A percentile compares a stretch with the other conserved stretches of the same genome.
Conservation (phyloP, 768 basidiomycete species). For the Pholiota microspora region DNA sequence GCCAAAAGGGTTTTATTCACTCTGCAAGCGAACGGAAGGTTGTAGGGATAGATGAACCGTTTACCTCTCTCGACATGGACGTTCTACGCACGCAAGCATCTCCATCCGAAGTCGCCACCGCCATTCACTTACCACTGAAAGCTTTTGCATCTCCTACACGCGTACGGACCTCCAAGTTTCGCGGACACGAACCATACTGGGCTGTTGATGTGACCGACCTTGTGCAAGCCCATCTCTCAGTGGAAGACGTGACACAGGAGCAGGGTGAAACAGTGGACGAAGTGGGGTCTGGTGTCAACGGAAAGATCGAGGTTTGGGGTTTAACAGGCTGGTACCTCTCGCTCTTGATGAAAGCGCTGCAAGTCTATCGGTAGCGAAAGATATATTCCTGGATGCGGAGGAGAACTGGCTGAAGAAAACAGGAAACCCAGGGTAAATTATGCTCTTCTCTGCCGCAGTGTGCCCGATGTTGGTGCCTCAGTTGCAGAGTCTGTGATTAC, state of each 20-base stretch:
- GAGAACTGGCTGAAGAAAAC: not conserved
- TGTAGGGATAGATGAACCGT: constrained; percentile 35
- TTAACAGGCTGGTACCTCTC: constrained; percentile 83
- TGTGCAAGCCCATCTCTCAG: constrained; percentile 22
- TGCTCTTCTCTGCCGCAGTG: constrained; percentile 30
- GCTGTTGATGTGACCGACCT: constrained; percentile 68
- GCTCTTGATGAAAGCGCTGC: constrained; percentile 54
- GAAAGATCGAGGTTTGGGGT: constrained; percentile 74
- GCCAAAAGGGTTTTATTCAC: constrained; percentile 29
- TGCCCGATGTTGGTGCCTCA: constrained; percentile 8
- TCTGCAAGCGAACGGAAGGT: constrained; percentile 1
- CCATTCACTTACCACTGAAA: constrained; percentile 70
- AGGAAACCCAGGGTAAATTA: constrained; percentile 2
- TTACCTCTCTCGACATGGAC: constrained; percentile 58
- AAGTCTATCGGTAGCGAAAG: constrained; percentile 37
- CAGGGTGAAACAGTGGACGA: constrained; percentile 34
- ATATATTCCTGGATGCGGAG: constrained; percentile 5
- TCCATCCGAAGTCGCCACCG: constrained; percentile 60
- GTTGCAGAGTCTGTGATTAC: constrained; percentile 11
- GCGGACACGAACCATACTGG: constrained; percentile 57
- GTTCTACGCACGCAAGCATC: constrained; percentile 46
- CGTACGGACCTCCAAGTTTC: constrained; percentile 53
- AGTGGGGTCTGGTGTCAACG: constrained; percentile 39
- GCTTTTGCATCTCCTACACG: constrained; percentile 46
- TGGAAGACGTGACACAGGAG: constrained; percentile 27